These are phyloP conservation scores for Cystobasidium ongulense DNA, from an alignment of 768 basidiomycete genomes.

Conservation along the genomic window DNA sequence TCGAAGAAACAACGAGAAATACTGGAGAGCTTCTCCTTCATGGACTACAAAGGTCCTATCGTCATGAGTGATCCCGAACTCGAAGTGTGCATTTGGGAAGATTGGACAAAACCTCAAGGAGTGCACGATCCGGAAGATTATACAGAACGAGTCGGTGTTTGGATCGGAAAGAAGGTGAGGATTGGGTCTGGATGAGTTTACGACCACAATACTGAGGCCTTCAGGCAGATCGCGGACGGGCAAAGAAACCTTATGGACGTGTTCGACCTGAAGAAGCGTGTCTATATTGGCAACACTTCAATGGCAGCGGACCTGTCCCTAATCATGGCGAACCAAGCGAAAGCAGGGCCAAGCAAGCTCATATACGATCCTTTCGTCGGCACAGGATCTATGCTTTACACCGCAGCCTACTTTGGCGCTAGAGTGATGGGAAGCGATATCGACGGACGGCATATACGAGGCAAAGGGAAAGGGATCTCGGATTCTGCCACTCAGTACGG, in stretches of 20 bases:
- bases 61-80: constrained; percentile 56
- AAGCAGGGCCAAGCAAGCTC: constrained; percentile 81
- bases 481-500: constrained; percentile 59
- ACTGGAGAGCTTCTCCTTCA: constrained; percentile 60
- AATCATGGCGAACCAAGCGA: constrained; percentile 90
- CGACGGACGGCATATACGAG: constrained; percentile 91
- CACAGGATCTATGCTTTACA: constrained; percentile 49
- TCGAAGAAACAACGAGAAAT: constrained; percentile 33
- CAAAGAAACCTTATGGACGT: constrained; percentile 56
- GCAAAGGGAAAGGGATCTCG: constrained; percentile 51
- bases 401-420: constrained; percentile 79
- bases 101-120: constrained; percentile 31
- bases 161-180: constrained; percentile 81
- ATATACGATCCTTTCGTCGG: constrained; percentile 83
- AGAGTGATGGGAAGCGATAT: constrained; percentile 86
- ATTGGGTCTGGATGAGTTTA: constrained; percentile 25
- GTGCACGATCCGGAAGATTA: neutral
- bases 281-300: constrained; percentile 88
- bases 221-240: constrained; percentile 18
- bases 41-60: constrained; percentile 72
- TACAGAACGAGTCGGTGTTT: constrained; percentile 50
- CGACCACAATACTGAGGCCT: neutral
- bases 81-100: constrained; percentile 38
- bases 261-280: constrained; percentile 81
- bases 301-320: constrained; percentile 96